Evolutionary conservation across 805 yeast species (phyloP).

Genomic region (Crinitomyces ghanaensis): DNA sequence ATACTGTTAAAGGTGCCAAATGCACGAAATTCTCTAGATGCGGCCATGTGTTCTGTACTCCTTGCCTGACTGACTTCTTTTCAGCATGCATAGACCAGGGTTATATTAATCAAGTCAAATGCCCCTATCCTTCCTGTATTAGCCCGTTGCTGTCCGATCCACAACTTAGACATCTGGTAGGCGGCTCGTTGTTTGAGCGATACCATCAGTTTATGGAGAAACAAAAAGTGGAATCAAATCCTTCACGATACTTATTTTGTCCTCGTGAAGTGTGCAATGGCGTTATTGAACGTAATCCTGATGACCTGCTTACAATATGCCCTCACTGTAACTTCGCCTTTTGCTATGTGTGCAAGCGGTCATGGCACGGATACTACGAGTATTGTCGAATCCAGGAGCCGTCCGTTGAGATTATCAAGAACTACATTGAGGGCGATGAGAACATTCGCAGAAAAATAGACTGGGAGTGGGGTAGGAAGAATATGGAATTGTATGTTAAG

Average conservation of each 20-base stretch:
- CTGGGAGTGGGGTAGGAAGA: constrained; percentile 13
- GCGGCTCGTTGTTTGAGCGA: constrained; percentile 6
- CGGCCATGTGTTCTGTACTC: constrained; percentile 15
- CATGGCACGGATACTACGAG: constrained; percentile 17
- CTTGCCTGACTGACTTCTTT: constrained; percentile 12
- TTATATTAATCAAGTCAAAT: constrained; percentile 12
- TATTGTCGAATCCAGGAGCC: constrained; percentile 13
- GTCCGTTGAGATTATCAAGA: constrained; percentile 6
- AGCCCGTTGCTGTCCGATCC: constrained; percentile 2
- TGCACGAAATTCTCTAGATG: constrained; percentile 12
- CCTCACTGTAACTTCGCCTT: constrained; percentile 17
- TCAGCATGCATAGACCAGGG: constrained; percentile 15
- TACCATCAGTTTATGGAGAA: constrained; percentile 7
- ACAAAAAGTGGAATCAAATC: constrained; percentile 11
- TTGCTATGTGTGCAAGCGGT: constrained; percentile 13
- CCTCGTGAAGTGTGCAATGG: constrained; percentile 14
- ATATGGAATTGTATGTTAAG: constrained; percentile 9
- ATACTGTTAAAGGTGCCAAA: constrained; percentile 9
- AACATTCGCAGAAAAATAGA: constrained; percentile 7
- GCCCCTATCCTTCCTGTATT: constrained; percentile 13
- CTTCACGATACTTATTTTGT: constrained; percentile 9
- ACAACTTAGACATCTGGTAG: constrained; percentile 9
- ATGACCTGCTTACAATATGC: constrained; percentile 14
- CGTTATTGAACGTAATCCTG: constrained; percentile 12
- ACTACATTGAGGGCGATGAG: constrained; percentile 11